Percentiles rank a stretch among this genome's conserved stretches.
phyloP scores from a whole-genome alignment of 257 asterid genomes.

The Nicotiana paniculata region DNA sequence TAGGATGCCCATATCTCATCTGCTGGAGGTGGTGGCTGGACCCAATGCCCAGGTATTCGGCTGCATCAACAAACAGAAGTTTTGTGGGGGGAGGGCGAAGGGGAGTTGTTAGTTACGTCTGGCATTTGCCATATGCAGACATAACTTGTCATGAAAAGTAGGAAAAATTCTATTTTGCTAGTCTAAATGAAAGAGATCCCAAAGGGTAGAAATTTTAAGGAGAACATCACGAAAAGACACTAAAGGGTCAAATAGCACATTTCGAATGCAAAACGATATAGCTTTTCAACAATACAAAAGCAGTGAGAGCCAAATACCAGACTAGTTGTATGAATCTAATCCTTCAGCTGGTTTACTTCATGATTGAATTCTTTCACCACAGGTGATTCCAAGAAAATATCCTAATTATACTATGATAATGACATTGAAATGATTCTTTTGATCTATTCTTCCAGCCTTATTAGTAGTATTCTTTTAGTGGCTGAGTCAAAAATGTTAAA shows the following conservation, averaged over 20 bases:
- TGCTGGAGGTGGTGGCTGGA: constrained; percentile 84
- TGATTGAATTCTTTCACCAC: not conserved
- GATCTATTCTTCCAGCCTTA: not conserved
- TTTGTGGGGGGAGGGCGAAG: not conserved
- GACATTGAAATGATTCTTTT: not conserved
- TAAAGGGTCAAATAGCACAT: not conserved
- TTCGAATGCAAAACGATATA: not conserved
- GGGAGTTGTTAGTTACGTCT: not conserved
- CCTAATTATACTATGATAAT: not conserved
- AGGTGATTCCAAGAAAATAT: not conserved
- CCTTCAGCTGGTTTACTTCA: not conserved
- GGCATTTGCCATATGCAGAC: not conserved
- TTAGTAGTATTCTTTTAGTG: not conserved
- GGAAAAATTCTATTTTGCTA: not conserved
- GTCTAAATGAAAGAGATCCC: not conserved
- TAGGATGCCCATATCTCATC: constrained; percentile 92
- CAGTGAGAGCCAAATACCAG: not conserved
- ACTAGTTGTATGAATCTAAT: not conserved
- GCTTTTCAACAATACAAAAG: not conserved
- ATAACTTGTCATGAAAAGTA: not conserved
- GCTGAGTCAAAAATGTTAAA: not conserved
- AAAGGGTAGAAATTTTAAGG: not conserved
- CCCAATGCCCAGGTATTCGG: constrained; percentile 92
- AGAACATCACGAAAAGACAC: not conserved
- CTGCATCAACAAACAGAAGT: constrained; percentile 35